Percentiles rank a stretch among this genome's conserved stretches.
phyloP scores from a whole-genome alignment of 2,329 filamentous ascomycete species.

The Moelleriella libera region DNA sequence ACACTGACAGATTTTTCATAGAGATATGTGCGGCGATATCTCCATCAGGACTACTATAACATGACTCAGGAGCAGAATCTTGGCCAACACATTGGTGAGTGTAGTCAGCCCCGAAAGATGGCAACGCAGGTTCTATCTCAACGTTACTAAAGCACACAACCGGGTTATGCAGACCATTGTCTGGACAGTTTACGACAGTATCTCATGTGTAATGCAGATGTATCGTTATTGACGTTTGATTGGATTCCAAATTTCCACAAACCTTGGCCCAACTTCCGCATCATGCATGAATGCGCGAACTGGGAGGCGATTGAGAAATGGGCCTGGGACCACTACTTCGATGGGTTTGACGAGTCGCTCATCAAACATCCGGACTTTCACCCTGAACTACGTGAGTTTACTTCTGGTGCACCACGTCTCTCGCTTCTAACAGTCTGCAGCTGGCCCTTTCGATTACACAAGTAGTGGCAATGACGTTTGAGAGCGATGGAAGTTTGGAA shows the following conservation, averaged over 20 bases:
- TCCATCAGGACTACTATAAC: slow-evolving; percentile 4
- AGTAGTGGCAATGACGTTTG: slow-evolving; percentile 2
- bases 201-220: slow-evolving; percentile 4
- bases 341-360: slow-evolving; percentile 1
- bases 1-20: not conserved
- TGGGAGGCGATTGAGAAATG: slow-evolving; percentile 3
- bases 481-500: not conserved
- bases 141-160: not conserved
- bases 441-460: slow-evolving; percentile 2
- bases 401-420: not conserved
- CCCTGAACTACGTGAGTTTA: slow-evolving; percentile 3
- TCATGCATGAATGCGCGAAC: slow-evolving; percentile 3
- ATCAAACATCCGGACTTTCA: slow-evolving; percentile 4
- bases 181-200: slow-evolving; percentile 3
- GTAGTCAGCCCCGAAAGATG: not conserved
- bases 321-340: slow-evolving; percentile 3
- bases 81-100: slow-evolving; percentile 3
- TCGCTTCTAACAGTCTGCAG: not conserved
- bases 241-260: slow-evolving; percentile 4
- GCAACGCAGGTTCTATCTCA: too few species aligned
- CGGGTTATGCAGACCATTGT: slow-evolving; percentile 1
- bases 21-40: slow-evolving; percentile 1
- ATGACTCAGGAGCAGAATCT: slow-evolving; percentile 4
- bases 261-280: slow-evolving; percentile 4
- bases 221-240: slow-evolving; percentile 3